phyloP scores from a whole-genome alignment of 2,329 filamentous ascomycete species.

The Blumeria graminis region DNA sequence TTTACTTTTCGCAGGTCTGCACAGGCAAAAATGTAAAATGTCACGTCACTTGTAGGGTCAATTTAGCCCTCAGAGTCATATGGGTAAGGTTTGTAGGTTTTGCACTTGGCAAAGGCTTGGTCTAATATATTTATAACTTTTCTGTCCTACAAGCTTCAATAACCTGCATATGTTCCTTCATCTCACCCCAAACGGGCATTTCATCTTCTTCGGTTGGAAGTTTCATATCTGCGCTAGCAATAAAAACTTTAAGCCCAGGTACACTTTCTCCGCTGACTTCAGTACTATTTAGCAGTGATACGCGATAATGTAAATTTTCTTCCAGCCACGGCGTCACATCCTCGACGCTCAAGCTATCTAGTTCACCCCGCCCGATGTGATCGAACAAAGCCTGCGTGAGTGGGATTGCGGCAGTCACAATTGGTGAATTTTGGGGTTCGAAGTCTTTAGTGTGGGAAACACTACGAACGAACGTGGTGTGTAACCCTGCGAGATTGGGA shows the following conservation, averaged over 20 bases:
- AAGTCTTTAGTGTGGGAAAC: neutral
- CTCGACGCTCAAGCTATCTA: slow-evolving; percentile 12
- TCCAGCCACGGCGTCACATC: slow-evolving; percentile 11
- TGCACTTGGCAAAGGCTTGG: no score
- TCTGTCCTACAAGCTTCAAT: no score
- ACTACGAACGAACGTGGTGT: slow-evolving; percentile 17
- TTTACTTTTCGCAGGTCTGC: no score
- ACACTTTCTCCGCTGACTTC: slow-evolving; percentile 7
- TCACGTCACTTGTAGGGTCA: no score
- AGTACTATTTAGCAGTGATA: slow-evolving; percentile 8
- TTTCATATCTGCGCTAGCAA: slow-evolving; percentile 9
- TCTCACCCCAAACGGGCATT: slow-evolving; percentile 7
- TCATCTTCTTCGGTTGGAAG: slow-evolving; percentile 2
- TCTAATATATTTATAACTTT: no score
- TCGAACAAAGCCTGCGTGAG: slow-evolving; percentile 20
- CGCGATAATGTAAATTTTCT: slow-evolving; percentile 10
- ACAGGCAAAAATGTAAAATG: no score
- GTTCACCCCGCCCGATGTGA: slow-evolving; percentile 10
- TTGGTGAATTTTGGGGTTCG: slow-evolving; percentile 5
- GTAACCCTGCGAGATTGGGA: slow-evolving; percentile 12
- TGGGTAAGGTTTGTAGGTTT: no score
- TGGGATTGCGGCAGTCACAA: slow-evolving; percentile 20
- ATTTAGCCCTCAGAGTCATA: no score
- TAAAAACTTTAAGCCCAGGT: slow-evolving; percentile 8
- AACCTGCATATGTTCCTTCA: slow-evolving; percentile 2